These are phyloP conservation scores for Capsicum baccatum DNA, from an alignment of 257 asterid genomes.

Conservation along the genomic window DNA sequence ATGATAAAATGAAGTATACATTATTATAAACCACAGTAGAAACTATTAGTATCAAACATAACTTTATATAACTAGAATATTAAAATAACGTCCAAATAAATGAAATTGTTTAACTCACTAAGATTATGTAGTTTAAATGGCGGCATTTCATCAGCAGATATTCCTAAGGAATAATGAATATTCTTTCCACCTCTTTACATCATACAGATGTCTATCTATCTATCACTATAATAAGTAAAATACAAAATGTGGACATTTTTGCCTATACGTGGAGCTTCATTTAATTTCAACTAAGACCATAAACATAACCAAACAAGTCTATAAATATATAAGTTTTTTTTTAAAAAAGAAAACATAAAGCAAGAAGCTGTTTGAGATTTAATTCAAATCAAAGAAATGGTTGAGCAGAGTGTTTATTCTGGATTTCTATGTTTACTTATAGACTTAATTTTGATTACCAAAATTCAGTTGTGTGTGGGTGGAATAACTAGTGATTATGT, in stretches of 20 bases:
- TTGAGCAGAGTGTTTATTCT: background rate
- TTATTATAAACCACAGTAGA: background rate
- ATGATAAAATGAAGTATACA: background rate
- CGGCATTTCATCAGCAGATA: background rate
- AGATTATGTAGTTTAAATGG: background rate
- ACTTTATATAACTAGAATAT: background rate
- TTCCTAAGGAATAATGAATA: conserved; percentile 17
- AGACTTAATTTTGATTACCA: background rate
- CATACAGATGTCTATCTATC: background rate
- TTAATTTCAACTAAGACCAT: background rate
- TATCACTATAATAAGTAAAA: background rate
- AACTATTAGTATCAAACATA: background rate
- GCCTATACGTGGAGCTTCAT: conserved; percentile 6
- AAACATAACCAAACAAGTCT: background rate
- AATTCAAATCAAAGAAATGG: background rate
- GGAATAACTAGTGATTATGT: conserved; percentile 53
- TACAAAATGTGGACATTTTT: background rate
- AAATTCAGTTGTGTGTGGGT: conserved; percentile 37
- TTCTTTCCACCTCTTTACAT: background rate
- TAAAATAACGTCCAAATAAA: background rate
- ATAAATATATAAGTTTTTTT: no score
- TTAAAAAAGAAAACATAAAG: no score
- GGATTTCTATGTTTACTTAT: background rate
- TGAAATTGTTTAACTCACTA: no score
- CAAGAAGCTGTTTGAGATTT: background rate